Base-by-base conservation (phyloP, 805 yeast species). In the Sugiyamaella smithiae region DNA sequence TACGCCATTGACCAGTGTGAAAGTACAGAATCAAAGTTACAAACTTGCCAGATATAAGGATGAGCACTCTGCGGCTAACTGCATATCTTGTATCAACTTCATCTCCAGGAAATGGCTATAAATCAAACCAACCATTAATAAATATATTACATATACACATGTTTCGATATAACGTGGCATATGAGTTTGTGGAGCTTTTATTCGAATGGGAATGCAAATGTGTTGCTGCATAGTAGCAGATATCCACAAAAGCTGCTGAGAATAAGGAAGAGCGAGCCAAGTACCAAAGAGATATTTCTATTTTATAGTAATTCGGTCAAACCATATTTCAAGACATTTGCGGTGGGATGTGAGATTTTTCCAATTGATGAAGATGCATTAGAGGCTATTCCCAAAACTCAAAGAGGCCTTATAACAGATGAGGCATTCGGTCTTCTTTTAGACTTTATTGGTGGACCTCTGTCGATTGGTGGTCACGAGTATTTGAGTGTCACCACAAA, bases 201-300 rank as follows among this genome's bases (percentile, higher is more conserved):
- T 52, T 75, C 75, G 8, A 69, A 69, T 49, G 82, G 82, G 3
- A 71, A 69, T 47, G 82, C 82, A 40, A 78, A 78, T 54, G 63
- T 73, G 7, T 60, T 78, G 9, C 74, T 69, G 56, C 57, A 62
- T 33, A 74, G 75, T 51, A 53, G 51, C 2, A 78, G 78, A 16
- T 62, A 65, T 48, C 68, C 61, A n/a, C 54, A 57, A 12, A 56
- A 59, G 33, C 67, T 43, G 58, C 69, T 63, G 53, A 64, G 56
- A 58, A 62, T 62, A 37, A 54, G 66, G 60, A 67, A 61, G 61
- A 67, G 55, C 61, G 63, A 49, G 63, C 69, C 25, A 58, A 70
- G 3, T 67, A 73, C 12, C 59, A 67, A 54, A 67, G 65, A 49
- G 17, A 25, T 50, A 12, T 29, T 19, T 31, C 35, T 69, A 17